phyloP scores from a whole-genome alignment of 148 eudicot species.

The Chenopodium suecicum region DNA sequence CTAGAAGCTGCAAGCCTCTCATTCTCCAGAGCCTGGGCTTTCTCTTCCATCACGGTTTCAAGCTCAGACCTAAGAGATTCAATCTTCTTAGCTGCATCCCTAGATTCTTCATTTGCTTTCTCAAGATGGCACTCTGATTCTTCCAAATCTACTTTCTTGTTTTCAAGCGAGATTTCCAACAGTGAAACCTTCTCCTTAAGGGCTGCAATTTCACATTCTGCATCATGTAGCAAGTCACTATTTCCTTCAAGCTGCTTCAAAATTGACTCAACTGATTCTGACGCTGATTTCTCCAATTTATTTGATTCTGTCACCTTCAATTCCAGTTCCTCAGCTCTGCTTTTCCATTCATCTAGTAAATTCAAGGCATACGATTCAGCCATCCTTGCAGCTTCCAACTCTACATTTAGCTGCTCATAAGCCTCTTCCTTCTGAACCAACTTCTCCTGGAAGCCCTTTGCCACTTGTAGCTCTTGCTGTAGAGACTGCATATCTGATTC shows the following conservation, averaged over 20 bases:
- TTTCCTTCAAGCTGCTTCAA: constrained; percentile 85
- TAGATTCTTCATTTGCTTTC: constrained; percentile 60
- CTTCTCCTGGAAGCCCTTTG: constrained; percentile 46
- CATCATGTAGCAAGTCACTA: constrained; percentile 66
- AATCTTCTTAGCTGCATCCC: constrained; percentile 45
- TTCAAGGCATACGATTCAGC: constrained; percentile 70
- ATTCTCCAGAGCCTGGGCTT: constrained; percentile 56
- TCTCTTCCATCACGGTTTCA: constrained; percentile 72
- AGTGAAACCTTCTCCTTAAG: constrained; percentile 76
- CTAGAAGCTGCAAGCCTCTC: constrained; percentile 80
- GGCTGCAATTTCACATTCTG: constrained; percentile 63
- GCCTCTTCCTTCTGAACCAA: constrained; percentile 55
- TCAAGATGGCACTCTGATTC: constrained; percentile 45
- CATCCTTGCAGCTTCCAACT: constrained; percentile 81
- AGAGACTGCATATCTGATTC: constrained; percentile 48
- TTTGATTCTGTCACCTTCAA: constrained; percentile 53
- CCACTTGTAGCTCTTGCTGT: constrained; percentile 48
- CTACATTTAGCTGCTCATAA: constrained; percentile 66
- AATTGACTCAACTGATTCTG: constrained; percentile 67
- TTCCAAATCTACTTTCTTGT: constrained; percentile 65
- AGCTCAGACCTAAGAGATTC: constrained; percentile 60
- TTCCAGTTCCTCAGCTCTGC: constrained; percentile 58
- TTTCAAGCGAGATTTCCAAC: constrained; percentile 60
- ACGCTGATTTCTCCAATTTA: constrained; percentile 74
- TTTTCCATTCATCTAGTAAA: constrained; percentile 66